A percentile compares a stretch with the other conserved stretches of the same genome.
phyloP scores from a whole-genome alignment of 306 rosid genomes.

The Calophaca sinica region DNA sequence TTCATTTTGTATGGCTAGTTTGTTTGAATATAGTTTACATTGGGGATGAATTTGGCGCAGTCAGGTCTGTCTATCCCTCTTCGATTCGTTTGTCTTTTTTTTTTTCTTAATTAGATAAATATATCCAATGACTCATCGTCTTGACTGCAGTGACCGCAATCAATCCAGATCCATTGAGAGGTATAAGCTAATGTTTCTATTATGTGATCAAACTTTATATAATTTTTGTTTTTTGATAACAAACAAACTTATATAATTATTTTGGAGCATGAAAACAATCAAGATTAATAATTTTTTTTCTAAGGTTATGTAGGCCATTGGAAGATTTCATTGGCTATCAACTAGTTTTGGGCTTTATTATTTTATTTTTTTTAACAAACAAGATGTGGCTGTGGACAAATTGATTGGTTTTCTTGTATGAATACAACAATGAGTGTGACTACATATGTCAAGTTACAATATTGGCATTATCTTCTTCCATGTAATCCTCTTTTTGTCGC shows the following conservation, averaged over 20 bases:
- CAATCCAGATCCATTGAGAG: not conserved
- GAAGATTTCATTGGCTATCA: conserved; percentile 37
- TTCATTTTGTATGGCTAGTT: no score
- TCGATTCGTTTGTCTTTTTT: no score
- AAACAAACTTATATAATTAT: no score
- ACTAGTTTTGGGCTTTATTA: conserved; percentile 45
- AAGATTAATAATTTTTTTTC: not conserved
- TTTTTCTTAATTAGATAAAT: no score
- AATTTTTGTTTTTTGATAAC: no score
- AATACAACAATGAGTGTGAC: conserved; percentile 72
- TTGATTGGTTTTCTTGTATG: conserved; percentile 75
- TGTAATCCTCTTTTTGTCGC: conserved; percentile 67
- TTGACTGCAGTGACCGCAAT: no score
- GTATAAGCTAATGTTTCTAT: not conserved
- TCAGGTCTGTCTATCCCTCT: no score
- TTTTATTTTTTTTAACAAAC: conserved; percentile 42
- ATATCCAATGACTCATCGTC: no score
- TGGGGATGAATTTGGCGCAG: no score
- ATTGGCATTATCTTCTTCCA: conserved; percentile 59
- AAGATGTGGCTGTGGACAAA: conserved; percentile 57
- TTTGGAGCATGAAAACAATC: not conserved
- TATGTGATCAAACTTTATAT: not conserved
- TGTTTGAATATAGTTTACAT: not conserved
- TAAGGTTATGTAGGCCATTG: conserved; percentile 14
- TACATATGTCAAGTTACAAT: conserved; percentile 57